phyloP scores from a whole-genome alignment of 805 yeast species.

The Cyberlindnera bimundalis region DNA sequence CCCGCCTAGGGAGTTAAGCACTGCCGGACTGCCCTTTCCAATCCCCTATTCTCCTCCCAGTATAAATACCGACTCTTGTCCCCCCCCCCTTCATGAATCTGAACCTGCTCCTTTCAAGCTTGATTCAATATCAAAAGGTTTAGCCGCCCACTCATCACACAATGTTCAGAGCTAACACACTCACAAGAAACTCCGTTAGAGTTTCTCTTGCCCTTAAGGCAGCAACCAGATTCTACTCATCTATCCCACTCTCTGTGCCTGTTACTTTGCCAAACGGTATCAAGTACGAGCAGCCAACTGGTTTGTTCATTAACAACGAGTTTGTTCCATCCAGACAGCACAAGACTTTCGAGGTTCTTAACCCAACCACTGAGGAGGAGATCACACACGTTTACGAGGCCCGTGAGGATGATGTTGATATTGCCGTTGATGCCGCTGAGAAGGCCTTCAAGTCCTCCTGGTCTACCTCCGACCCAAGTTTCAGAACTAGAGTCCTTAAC shows the following conservation, averaged over 20 bases:
- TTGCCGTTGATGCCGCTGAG: constrained; percentile 83
- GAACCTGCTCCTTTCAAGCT: no score
- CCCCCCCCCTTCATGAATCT: no score
- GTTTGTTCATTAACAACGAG: constrained; percentile 77
- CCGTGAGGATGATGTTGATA: constrained; percentile 68
- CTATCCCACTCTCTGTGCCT: constrained; percentile 41
- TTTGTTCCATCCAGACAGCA: constrained; percentile 59
- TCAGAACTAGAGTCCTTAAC: constrained; percentile 58
- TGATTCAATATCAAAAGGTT: no score
- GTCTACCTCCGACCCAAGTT: constrained; percentile 64
- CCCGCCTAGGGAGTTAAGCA: neutral
- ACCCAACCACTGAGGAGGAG: constrained; percentile 73
- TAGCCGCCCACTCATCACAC: neutral
- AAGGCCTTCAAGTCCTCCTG: constrained; percentile 70
- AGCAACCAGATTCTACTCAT: constrained; percentile 30
- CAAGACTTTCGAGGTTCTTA: constrained; percentile 56
- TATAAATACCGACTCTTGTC: neutral
- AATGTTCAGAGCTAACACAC: constrained; percentile 22
- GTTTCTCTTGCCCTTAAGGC: constrained; percentile 22
- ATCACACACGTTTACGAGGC: constrained; percentile 74
- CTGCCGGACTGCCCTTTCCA: no score
- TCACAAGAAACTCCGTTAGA: constrained; percentile 14
- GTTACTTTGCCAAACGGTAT: constrained; percentile 72
- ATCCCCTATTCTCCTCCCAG: no score
- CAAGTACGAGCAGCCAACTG: constrained; percentile 74